Percentiles rank a stretch among this genome's conserved stretches.
phyloP scores from a whole-genome alignment of 2,329 filamentous ascomycete genomes.

The Cladorrhinum sp. region DNA sequence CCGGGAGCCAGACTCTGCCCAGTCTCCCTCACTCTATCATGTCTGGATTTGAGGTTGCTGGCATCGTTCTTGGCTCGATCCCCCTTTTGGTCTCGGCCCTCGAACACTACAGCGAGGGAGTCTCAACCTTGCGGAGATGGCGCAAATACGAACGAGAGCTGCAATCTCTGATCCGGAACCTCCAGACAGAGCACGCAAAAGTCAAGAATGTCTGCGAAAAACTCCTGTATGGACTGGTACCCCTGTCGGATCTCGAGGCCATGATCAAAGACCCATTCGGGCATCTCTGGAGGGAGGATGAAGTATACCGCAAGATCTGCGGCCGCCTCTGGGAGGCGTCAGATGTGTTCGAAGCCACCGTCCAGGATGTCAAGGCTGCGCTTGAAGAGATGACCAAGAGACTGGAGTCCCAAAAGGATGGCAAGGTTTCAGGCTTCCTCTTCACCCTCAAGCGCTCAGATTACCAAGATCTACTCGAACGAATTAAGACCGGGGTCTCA shows the following conservation, averaged over 20 bases:
- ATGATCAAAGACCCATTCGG: slow-evolving; percentile 33
- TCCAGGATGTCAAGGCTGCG: slow-evolving; percentile 26
- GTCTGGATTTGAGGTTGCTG: slow-evolving; percentile 3
- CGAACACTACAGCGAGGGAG: neutral
- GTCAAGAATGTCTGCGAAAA: slow-evolving; percentile 33
- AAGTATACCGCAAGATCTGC: slow-evolving; percentile 24
- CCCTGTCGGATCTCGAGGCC: slow-evolving; percentile 23
- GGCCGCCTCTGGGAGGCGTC: slow-evolving; percentile 26
- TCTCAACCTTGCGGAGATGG: neutral
- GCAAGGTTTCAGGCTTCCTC: slow-evolving; percentile 2
- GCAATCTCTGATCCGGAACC: neutral
- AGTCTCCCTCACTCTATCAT: neutral
- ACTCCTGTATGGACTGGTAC: slow-evolving; percentile 29
- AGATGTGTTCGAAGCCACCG: slow-evolving; percentile 24
- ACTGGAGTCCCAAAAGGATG: slow-evolving; percentile 4
- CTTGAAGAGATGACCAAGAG: slow-evolving; percentile 24
- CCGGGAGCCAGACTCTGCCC: too few species aligned
- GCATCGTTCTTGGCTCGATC: slow-evolving; percentile 2
- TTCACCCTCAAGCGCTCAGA: slow-evolving; percentile 20
- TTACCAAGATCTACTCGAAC: slow-evolving; percentile 15
- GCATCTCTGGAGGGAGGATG: slow-evolving; percentile 26
- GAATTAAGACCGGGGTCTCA: slow-evolving; percentile 24
- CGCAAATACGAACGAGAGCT: slow-evolving; percentile 1
- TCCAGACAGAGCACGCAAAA: slow-evolving; percentile 27
- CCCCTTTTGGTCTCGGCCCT: neutral